Percentiles rank a stretch among this genome's conserved stretches.
Evolutionary conservation across 148 eudicot genomes (phyloP).

Genomic region (Rhododendron molle): DNA sequence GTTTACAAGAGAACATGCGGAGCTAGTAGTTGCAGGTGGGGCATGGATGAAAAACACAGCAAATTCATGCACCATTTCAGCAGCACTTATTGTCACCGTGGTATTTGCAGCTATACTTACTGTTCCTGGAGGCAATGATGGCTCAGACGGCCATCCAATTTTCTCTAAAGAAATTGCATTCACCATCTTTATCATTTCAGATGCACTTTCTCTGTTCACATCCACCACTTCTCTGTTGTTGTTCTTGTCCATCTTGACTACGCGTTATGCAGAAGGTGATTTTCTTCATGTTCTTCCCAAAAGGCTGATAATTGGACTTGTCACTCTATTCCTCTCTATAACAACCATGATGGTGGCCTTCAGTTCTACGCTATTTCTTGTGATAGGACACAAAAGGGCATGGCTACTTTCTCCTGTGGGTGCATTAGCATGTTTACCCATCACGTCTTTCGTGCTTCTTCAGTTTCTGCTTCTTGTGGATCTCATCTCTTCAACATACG

Average conservation of each 20-base stretch:
- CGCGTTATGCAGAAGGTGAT: background rate
- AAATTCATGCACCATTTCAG: constrained; percentile 4
- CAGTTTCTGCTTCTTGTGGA: background rate
- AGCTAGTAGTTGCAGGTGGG: background rate
- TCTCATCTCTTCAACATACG: background rate
- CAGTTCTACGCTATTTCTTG: background rate
- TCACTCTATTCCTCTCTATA: background rate
- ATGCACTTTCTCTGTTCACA: background rate
- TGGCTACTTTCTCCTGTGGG: background rate
- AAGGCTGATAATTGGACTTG: background rate
- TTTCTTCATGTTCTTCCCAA: background rate
- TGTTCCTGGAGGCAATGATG: background rate
- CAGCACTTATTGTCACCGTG: background rate
- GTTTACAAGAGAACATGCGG: background rate
- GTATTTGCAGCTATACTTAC: constrained; percentile 1
- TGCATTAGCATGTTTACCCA: background rate
- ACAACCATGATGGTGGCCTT: background rate
- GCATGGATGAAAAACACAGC: constrained; percentile 11
- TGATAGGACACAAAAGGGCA: background rate
- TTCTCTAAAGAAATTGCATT: background rate
- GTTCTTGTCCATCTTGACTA: background rate
- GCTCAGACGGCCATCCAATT: background rate
- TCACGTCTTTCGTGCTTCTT: background rate
- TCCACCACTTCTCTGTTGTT: background rate
- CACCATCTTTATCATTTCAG: background rate